Evolutionary conservation across 73 alveolate species (phyloP), one percentile per base, ranked within the genome.

Genomic region (Paramecium octaurelia): DNA sequence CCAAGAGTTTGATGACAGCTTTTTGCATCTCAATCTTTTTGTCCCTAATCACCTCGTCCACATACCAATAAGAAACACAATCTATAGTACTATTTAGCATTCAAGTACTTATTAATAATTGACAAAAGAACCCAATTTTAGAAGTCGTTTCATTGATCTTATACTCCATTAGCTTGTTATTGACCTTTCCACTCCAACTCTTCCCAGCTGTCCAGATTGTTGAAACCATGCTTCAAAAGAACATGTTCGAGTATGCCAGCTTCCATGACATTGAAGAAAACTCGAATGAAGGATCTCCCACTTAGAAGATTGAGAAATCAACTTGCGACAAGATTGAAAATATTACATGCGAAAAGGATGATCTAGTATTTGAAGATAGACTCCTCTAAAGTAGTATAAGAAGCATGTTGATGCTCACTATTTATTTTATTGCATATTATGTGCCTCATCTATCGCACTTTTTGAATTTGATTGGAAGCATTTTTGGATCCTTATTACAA

Each of bases 381-480:
- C 27, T 31, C 14, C 9, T 21, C 5, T 29, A 34, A 34, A 20
- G 12, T 10, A 75, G 4, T 11, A 75, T 75, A 14, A 75, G 88
- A 40, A 75, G 42, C 11, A 12, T 20, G 16, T n/a, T 75, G 16
- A 36, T 75, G 88, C 3, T 75, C 1, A 31, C 31, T 10, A 75
- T 75, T 11, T 75, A 75, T 18, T 36, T 75, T 36, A 40, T 75
- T 35, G 88, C 88, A 7, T 75, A 75, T 75, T 75, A 20, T 12
- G 59, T 75, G 2, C 88, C 88, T 35, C 42, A 44, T 75, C 16
- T 75, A 34, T 75, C 88, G n/a, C 57, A 36, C n/a, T 75, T 75
- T 40, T 21, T 75, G 9, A 75, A 75, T 75, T 24, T 75, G 35
- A 31, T 75, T 36, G 88, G 88, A 75, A 75, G 88, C 29, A 44